Evolutionary conservation across 371 early-diverging fungal genomes (phyloP).

Genomic region (Actinomucor elegans): DNA sequence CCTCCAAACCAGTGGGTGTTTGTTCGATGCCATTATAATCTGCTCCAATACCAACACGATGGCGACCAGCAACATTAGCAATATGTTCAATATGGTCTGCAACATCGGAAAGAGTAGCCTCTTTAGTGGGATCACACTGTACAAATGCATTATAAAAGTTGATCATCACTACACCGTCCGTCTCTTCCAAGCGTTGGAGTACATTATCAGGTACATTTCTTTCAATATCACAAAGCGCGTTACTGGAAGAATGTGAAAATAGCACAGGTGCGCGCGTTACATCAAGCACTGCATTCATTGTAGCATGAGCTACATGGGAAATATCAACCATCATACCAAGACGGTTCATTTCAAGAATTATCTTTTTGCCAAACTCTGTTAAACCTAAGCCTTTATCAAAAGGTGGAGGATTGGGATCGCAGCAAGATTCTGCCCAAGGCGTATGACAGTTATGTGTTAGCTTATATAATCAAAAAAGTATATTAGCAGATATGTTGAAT

Average conservation of each 20-base stretch:
- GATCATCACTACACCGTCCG: conserved; percentile 67
- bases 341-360: conserved; percentile 68
- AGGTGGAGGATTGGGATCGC: conserved; percentile 43
- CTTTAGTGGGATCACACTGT: conserved; percentile 37
- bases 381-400: conserved; percentile 54
- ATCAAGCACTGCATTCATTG: conserved; percentile 60
- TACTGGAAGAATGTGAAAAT: conserved; percentile 64
- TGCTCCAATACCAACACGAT: conserved; percentile 65
- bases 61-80: conserved; percentile 49
- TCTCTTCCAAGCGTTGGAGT: conserved; percentile 45
- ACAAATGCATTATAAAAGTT: conserved; percentile 60
- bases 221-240: conserved; percentile 52
- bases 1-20: conserved; percentile 60
- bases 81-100: conserved; percentile 67
- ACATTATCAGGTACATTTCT: conserved; percentile 72
- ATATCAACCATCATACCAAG: conserved; percentile 75
- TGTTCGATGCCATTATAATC: conserved; percentile 65
- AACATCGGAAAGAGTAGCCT: conserved; percentile 51
- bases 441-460: conserved; percentile 70
- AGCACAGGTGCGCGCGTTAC: conserved; percentile 60
- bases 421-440: conserved; percentile 67
- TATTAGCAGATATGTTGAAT: not conserved
- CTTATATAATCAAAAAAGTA: conserved; percentile 13
- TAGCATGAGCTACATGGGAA: conserved; percentile 62
- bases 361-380: conserved; percentile 54